phyloP scores from a whole-genome alignment of 140 eudicot genomes.

The Senecio squalidus region DNA sequence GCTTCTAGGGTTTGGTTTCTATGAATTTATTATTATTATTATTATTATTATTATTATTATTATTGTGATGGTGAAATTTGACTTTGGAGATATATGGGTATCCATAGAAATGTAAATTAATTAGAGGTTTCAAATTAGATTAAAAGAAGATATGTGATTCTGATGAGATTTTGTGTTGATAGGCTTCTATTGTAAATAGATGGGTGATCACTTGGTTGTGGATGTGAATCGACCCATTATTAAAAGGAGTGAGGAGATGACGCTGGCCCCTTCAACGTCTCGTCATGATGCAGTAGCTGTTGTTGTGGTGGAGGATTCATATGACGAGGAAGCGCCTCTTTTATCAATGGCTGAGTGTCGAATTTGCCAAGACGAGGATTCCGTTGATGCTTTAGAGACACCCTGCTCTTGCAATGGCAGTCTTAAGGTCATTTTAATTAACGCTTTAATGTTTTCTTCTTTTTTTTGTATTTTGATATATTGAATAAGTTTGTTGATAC shows the following conservation, averaged over 20 bases:
- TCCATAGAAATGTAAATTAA: too few species aligned
- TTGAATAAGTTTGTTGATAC: constrained; percentile 24
- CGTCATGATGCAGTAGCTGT: constrained; percentile 17
- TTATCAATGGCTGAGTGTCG: constrained; percentile 78
- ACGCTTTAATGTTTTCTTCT: background rate
- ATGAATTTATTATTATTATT: too few species aligned
- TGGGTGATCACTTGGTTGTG: constrained; percentile 75
- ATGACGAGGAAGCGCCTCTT: constrained; percentile 58
- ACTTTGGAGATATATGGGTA: too few species aligned
- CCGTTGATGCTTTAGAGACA: constrained; percentile 58
- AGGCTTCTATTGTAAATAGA: constrained; percentile 42
- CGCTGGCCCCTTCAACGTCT: constrained; percentile 52
- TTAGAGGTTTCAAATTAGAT: too few species aligned
- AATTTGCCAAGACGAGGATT: constrained; percentile 96
- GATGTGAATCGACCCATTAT: constrained; percentile 47
- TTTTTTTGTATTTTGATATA: background rate
- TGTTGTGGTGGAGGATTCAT: constrained; percentile 36
- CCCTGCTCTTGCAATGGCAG: constrained; percentile 97
- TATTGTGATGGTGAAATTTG: too few species aligned
- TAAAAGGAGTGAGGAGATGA: constrained; percentile 37
- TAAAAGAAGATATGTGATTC: too few species aligned
- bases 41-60: too few species aligned
- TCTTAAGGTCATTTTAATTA: constrained; percentile 54
- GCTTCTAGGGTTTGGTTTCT: too few species aligned
- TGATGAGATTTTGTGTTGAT: background rate